These are phyloP conservation scores for Talaromyces sp. DNA, from an alignment of 2,329 filamentous ascomycete species.

Conservation along the genomic window DNA sequence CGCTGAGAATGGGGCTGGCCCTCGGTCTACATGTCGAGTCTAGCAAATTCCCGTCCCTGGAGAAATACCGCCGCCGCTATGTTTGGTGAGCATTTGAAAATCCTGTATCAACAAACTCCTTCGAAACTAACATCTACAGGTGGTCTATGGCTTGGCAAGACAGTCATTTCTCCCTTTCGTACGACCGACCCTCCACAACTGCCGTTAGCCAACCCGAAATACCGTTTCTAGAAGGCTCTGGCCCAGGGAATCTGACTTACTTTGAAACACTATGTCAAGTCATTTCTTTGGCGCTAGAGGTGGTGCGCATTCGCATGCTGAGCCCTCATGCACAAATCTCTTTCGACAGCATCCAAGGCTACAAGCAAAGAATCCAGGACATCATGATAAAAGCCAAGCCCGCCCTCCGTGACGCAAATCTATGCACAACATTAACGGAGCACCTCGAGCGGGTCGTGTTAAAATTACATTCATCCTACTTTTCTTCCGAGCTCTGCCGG, in stretches of 20 bases:
- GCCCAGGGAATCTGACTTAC: slow-evolving; percentile 55
- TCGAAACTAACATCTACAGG: slow-evolving; percentile 31
- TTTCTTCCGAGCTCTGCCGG: slow-evolving; percentile 64
- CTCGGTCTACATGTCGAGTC: slow-evolving; percentile 63
- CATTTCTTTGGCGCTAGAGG: slow-evolving; percentile 57
- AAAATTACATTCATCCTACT: slow-evolving; percentile 64
- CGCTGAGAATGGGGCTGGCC: slow-evolving; percentile 62
- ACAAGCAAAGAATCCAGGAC: slow-evolving; percentile 59
- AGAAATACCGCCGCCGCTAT: slow-evolving; percentile 49
- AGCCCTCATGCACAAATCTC: slow-evolving; percentile 57
- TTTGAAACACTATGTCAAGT: slow-evolving; percentile 63
- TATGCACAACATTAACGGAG: slow-evolving; percentile 47
- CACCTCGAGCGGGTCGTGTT: slow-evolving; percentile 63
- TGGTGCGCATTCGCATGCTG: slow-evolving; percentile 60
- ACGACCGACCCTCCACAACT: slow-evolving; percentile 60
- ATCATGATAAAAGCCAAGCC: slow-evolving; percentile 62
- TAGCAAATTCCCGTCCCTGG: slow-evolving; percentile 54
- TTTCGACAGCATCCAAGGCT: slow-evolving; percentile 57
- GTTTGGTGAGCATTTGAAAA: slow-evolving; percentile 40
- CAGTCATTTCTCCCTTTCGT: slow-evolving; percentile 64
- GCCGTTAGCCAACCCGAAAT: slow-evolving; percentile 58
- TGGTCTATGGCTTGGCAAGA: slow-evolving; percentile 69
- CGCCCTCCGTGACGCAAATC: slow-evolving; percentile 57
- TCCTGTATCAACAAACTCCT: background rate
- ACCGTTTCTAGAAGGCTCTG: slow-evolving; percentile 51